These are phyloP conservation scores for Porcisia deanei DNA, from an alignment of 208 protist species.

Conservation along the genomic window DNA sequence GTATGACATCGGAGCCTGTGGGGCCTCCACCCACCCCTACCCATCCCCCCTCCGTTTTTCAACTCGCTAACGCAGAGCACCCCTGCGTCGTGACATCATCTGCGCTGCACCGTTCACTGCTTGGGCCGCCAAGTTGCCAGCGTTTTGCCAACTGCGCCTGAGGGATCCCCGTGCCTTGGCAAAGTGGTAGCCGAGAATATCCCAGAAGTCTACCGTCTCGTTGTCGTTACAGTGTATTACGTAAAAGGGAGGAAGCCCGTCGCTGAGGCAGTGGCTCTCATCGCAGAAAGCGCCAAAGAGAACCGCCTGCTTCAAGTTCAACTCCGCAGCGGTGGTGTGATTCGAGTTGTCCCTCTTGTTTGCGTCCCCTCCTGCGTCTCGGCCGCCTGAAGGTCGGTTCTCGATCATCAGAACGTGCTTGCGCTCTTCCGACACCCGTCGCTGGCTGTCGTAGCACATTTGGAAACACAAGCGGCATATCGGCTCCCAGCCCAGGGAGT, in stretches of 20 bases:
- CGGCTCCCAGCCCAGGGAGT: conserved; percentile 64
- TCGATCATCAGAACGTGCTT: conserved; percentile 19
- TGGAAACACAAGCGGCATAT: conserved; percentile 58
- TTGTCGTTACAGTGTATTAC: conserved; percentile 15
- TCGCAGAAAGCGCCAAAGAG: conserved; percentile 31
- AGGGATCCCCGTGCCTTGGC: conserved; percentile 25
- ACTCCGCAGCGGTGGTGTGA: conserved; percentile 6
- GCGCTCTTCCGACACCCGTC: conserved; percentile 18
- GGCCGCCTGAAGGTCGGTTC: conserved; percentile 1
- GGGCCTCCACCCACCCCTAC: neutral
- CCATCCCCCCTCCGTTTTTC: too few species aligned
- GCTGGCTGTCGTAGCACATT: conserved; percentile 41
- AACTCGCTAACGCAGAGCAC: neutral
- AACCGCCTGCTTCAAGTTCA: conserved; percentile 36
- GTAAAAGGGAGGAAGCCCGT: conserved; percentile 34
- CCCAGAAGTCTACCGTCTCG: conserved; percentile 22
- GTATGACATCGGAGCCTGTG: neutral
- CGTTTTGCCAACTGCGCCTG: conserved; percentile 25
- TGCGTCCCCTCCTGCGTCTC: neutral
- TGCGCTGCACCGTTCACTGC: conserved; percentile 22
- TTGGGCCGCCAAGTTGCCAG: conserved; percentile 14
- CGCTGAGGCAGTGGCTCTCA: conserved; percentile 22
- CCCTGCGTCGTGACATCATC: conserved; percentile 13
- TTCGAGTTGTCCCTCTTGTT: conserved; percentile 4
- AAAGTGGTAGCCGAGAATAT: conserved; percentile 23